Conservation (phyloP, 1,284 basidiomycete genomes). For the Cutaneotrichosporon sp. region DNA sequence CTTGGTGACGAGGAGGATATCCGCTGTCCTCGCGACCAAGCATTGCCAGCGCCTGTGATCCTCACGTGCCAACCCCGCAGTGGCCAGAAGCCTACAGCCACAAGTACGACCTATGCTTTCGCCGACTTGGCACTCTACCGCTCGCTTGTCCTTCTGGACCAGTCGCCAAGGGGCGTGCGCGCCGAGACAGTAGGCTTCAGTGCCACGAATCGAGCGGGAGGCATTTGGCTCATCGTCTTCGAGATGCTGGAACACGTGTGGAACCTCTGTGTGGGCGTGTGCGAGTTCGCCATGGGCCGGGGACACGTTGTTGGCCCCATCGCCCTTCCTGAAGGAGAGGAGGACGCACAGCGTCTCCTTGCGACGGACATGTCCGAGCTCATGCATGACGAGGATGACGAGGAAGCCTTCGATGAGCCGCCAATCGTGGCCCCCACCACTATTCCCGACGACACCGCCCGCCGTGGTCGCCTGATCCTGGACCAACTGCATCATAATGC, state of each 20-base stretch:
- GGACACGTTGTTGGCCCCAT: conserved; percentile 31
- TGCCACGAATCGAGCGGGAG: conserved; percentile 22
- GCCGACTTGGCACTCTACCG: conserved; percentile 44
- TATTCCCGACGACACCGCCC: conserved; percentile 30
- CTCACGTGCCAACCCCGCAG: conserved; percentile 9
- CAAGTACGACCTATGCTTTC: conserved; percentile 38
- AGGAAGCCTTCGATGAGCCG: conserved; percentile 15
- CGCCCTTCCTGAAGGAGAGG: conserved; percentile 37
- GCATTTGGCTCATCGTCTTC: conserved; percentile 46
- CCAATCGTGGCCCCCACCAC: background rate
- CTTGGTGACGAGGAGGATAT: conserved; percentile 20
- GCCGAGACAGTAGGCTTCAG: conserved; percentile 25
- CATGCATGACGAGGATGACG: conserved; percentile 22
- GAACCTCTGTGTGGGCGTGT: conserved; percentile 46
- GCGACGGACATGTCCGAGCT: conserved; percentile 23
- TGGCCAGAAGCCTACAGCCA: conserved; percentile 13
- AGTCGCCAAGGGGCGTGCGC: conserved; percentile 34
- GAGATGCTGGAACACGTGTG: conserved; percentile 41
- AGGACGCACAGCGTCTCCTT: conserved; percentile 35
- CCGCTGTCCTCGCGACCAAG: conserved; percentile 17
- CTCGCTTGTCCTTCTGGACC: conserved; percentile 37
- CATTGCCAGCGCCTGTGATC: conserved; percentile 10
- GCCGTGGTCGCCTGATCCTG: conserved; percentile 40
- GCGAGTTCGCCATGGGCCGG: conserved; percentile 46
- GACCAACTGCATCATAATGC: conserved; percentile 46